A percentile compares a stretch with the other conserved stretches of the same genome.
Evolutionary conservation across 1,284 basidiomycete species (phyloP).

Genomic region (Melampsora larici-populina): DNA sequence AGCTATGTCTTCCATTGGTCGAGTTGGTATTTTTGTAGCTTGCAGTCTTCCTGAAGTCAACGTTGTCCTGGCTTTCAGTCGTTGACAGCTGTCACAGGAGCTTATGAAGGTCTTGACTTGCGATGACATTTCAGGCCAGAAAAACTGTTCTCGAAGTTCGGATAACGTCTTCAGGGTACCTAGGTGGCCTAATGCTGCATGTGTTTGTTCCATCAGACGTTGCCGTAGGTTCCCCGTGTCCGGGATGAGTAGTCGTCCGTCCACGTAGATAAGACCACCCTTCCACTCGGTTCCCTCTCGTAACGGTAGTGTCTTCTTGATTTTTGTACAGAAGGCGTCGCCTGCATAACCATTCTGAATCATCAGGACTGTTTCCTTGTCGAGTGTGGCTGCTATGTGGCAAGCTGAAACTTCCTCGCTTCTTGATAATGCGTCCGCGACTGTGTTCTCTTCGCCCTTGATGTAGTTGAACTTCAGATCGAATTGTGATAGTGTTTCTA

Average conservation of each 20-base stretch:
- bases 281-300: not conserved
- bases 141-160: constrained; percentile 51
- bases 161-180: constrained; percentile 48
- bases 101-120: not conserved
- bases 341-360: not conserved
- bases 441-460: not conserved
- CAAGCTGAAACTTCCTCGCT: not conserved
- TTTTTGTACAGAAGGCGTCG: not conserved
- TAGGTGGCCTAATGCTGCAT: not conserved
- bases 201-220: not conserved
- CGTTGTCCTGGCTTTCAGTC: constrained; percentile 38
- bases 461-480: constrained; percentile 1
- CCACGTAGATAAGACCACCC: not conserved
- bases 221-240: not conserved
- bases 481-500: not conserved
- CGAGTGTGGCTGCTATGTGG: no score
- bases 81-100: constrained; percentile 43
- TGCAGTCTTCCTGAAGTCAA: constrained; percentile 20
- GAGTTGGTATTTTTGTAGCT: constrained; percentile 9
- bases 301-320: not conserved
- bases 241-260: not conserved
- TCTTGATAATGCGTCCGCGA: not conserved
- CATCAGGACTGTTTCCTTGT: not conserved
- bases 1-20: constrained; percentile 32
- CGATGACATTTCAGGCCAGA: constrained; percentile 57